Conservation (phyloP, 139 green algal genomes). For the Raphidocelis subcapitata region DNA sequence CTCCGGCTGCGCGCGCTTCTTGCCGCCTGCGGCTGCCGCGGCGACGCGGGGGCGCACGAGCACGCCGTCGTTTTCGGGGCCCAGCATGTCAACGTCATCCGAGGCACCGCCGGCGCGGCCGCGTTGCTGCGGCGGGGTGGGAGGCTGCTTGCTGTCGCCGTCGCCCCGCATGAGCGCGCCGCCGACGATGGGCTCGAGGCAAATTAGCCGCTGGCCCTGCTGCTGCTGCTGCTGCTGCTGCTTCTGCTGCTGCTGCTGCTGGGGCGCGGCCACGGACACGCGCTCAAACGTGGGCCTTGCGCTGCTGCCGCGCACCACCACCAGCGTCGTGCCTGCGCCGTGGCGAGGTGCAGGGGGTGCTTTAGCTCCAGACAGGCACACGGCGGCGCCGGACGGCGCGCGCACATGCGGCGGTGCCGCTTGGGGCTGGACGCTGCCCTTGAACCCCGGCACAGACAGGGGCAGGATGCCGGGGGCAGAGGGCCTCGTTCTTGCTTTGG, state of each 20-base stretch:
- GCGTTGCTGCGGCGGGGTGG: no score
- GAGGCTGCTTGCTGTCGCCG: neutral
- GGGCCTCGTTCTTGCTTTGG: neutral
- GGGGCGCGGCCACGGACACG: constrained; percentile 22
- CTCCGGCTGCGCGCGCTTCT: neutral
- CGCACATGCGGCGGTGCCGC: neutral
- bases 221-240: neutral
- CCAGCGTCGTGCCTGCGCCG: constrained; percentile 32
- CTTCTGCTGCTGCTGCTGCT: constrained; percentile 15
- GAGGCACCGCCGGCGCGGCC: no score
- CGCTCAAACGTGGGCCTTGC: constrained; percentile 52
- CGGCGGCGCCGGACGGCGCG: neutral
- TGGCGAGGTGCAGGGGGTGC: neutral
- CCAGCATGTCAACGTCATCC: neutral
- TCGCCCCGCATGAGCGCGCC: neutral
- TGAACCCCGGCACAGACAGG: neutral
- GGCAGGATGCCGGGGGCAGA: neutral
- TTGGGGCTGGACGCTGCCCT: neutral
- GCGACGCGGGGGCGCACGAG: constrained; percentile 11
- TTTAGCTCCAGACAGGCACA: neutral
- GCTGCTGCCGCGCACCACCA: constrained; percentile 44
- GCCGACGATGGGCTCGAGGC: neutral
- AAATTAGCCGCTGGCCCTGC: neutral
- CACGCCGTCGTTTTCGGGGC: constrained; percentile 2
- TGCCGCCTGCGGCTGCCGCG: neutral